phyloP scores from a whole-genome alignment of 2,329 filamentous ascomycete genomes.

The Penicillium sp. region DNA sequence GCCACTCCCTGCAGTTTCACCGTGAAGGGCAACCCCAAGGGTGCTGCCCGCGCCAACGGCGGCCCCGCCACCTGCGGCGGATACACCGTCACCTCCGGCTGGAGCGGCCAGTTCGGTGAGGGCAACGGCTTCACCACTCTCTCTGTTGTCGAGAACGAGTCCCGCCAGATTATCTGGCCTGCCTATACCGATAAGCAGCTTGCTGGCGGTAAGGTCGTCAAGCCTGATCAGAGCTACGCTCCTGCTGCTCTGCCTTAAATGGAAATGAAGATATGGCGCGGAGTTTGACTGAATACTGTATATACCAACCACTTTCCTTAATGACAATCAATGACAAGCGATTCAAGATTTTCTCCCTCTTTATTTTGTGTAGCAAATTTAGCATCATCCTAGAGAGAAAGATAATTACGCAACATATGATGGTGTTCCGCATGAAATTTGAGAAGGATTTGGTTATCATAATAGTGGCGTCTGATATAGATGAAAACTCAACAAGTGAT shows the following conservation, averaged over 20 bases:
- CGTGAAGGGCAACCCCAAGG: neutral
- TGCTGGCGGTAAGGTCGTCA: neutral
- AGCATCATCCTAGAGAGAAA: too few species aligned
- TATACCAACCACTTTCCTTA: slow-evolving; percentile 10
- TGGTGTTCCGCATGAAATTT: too few species aligned
- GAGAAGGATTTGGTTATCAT: too few species aligned
- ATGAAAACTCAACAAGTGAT: too few species aligned
- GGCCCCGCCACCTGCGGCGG: slow-evolving; percentile 42
- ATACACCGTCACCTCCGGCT: slow-evolving; percentile 53
- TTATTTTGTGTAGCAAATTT: neutral
- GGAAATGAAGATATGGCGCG: neutral
- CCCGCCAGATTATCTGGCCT: neutral
- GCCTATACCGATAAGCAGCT: neutral
- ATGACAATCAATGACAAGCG: slow-evolving; percentile 4
- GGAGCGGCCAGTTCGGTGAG: slow-evolving; percentile 55
- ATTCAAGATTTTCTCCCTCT: neutral
- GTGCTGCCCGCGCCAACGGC: neutral
- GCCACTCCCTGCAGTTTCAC: slow-evolving; percentile 8
- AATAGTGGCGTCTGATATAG: too few species aligned
- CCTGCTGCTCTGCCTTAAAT: slow-evolving; percentile 16
- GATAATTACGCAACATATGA: too few species aligned
- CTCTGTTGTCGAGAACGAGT: slow-evolving; percentile 39
- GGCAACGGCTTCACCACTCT: slow-evolving; percentile 55
- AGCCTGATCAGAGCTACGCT: neutral
- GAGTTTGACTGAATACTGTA: neutral